phyloP scores from a whole-genome alignment of 2,329 filamentous ascomycete genomes.

The Talaromyces verruculosus region DNA sequence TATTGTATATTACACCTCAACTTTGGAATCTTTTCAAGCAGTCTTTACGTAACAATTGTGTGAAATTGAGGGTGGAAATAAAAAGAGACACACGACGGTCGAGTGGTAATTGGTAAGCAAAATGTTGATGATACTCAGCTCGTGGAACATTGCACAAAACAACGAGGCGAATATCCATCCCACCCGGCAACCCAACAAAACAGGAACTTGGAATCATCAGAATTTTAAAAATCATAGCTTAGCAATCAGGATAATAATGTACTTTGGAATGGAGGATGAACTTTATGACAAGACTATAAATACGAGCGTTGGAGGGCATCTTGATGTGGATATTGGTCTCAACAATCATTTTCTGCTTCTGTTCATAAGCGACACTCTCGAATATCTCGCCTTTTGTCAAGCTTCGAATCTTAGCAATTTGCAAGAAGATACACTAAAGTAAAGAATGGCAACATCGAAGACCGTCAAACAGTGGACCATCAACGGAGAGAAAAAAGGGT shows the following conservation, averaged over 20 bases:
- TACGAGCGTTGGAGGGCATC: not conserved
- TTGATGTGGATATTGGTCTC: not conserved
- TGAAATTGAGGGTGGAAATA: not conserved
- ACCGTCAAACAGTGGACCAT: conserved; percentile 59
- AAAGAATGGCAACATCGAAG: conserved; percentile 40
- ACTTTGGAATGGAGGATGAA: not conserved
- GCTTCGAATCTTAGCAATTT: not conserved
- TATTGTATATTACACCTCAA: not conserved
- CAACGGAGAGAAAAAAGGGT: conserved; percentile 51
- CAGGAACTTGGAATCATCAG: not conserved
- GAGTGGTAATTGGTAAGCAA: not conserved
- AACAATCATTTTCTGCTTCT: not conserved
- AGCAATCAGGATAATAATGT: not conserved
- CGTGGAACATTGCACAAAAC: not conserved
- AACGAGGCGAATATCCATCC: not conserved
- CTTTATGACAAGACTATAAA: not conserved
- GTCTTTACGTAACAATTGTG: not conserved
- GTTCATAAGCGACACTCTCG: not conserved
- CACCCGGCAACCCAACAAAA: not conserved
- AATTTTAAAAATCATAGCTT: not conserved
- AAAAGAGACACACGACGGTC: not conserved
- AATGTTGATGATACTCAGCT: not conserved
- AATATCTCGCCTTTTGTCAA: not conserved
- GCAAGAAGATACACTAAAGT: not conserved
- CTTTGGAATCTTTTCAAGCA: not conserved